Percentiles rank a stretch among this genome's conserved stretches.
Evolutionary conservation across 2,329 filamentous ascomycete species (phyloP).

Genomic region (Diaporthe nobilis): DNA sequence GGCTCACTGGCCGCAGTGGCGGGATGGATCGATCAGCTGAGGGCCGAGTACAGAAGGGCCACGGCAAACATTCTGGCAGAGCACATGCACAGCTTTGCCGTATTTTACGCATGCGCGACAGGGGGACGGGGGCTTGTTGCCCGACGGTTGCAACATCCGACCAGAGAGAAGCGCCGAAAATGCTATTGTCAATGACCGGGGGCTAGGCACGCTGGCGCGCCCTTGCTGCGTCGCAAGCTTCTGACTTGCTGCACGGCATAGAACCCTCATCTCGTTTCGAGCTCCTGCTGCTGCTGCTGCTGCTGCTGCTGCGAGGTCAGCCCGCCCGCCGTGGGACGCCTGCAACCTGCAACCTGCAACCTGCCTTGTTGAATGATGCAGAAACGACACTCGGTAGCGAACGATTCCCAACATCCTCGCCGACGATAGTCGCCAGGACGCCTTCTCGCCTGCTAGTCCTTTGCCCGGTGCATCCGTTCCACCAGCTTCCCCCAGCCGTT

Average conservation of each 20-base stretch:
- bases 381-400: not conserved
- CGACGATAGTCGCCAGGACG: not conserved
- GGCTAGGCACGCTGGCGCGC: constrained; percentile 14
- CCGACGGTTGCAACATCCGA: constrained; percentile 32
- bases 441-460: not conserved
- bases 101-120: constrained; percentile 27
- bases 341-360: not conserved
- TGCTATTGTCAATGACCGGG: constrained; percentile 14
- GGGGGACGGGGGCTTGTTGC: not conserved
- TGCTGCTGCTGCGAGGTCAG: not conserved
- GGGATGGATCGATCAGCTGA: constrained; percentile 25
- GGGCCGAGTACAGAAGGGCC: constrained; percentile 1
- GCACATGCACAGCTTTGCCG: constrained; percentile 26
- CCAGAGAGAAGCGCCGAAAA: constrained; percentile 26
- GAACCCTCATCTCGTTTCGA: constrained; percentile 4
- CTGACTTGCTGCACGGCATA: constrained; percentile 25
- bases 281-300: not conserved
- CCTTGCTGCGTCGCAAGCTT: constrained; percentile 14
- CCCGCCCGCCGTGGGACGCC: not conserved
- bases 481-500: constrained; percentile 1
- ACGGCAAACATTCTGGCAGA: constrained; percentile 17
- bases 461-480: not conserved
- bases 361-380: not conserved
- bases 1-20: not conserved
- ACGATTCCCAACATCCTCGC: not conserved